Conservation (phyloP, 192 early-diverging fungal genomes). For the Haplosporangium gracile region DNA sequence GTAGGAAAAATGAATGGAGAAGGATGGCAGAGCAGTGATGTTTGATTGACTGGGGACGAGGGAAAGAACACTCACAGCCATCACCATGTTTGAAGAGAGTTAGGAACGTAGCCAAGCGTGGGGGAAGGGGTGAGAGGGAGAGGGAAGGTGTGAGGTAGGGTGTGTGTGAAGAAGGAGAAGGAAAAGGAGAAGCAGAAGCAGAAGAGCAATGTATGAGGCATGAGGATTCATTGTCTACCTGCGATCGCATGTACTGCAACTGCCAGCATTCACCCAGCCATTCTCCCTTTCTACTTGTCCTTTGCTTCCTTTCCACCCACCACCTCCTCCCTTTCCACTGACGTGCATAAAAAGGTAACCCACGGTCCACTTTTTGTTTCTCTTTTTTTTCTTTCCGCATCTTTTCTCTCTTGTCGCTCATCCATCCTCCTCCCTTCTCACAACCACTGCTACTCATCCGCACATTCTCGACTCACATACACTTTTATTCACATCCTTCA, state of each 20-base stretch:
- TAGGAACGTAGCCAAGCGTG: not conserved
- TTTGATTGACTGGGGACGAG: not conserved
- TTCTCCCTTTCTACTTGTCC: not conserved
- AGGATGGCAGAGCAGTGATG: not conserved
- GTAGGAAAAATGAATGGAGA: not conserved
- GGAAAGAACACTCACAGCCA: constrained; percentile 34
- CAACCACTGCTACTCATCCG: not conserved
- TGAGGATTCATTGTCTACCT: not conserved
- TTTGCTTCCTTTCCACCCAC: not conserved
- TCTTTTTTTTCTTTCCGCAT: not conserved
- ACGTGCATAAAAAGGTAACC: not conserved
- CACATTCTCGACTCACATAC: not conserved
- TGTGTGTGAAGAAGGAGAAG: not conserved
- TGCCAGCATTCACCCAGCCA: not conserved
- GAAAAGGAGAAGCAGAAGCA: not conserved
- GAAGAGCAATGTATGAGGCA: not conserved
- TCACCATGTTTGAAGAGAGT: constrained; percentile 29
- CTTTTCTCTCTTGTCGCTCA: not conserved
- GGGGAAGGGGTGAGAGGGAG: not conserved
- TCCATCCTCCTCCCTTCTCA: not conserved
- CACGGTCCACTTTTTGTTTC: constrained; percentile 2
- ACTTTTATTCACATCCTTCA: not conserved
- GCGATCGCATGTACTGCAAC: constrained; percentile 11
- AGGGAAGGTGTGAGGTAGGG: not conserved
- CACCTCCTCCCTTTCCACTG: not conserved